A percentile compares a stretch with the other conserved stretches of the same genome.
Evolutionary conservation across 306 rosid species (phyloP).

Genomic region (Trifolium dubium): DNA sequence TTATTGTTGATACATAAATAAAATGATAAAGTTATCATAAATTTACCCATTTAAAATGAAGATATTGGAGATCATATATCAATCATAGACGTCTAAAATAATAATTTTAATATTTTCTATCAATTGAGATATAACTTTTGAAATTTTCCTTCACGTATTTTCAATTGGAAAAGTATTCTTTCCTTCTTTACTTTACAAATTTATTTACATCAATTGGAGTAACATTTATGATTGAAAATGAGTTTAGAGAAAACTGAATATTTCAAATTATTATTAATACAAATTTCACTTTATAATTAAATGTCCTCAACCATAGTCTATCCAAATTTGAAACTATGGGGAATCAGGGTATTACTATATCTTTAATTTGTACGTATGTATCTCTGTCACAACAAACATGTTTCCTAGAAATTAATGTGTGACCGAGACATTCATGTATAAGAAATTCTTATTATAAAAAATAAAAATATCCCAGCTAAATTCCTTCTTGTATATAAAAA

Average conservation of each 20-base stretch:
- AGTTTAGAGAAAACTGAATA: conserved; percentile 28
- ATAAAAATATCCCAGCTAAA: conserved; percentile 1
- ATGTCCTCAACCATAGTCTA: conserved; percentile 21
- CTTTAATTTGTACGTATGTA: neutral
- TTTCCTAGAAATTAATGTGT: conserved; percentile 12
- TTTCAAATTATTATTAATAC: conserved; percentile 11
- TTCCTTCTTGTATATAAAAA: neutral
- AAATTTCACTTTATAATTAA: conserved; percentile 1
- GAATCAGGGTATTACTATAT: conserved; percentile 9
- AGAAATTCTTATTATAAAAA: neutral
- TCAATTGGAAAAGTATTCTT: neutral
- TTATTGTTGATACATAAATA: too few relatives aligned
- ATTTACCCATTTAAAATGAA: too few relatives aligned
- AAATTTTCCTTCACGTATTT: neutral
- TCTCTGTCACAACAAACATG: conserved; percentile 11
- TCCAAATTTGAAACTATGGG: conserved; percentile 13
- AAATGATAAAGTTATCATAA: too few relatives aligned
- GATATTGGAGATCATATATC: too few relatives aligned
- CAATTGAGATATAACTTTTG: too few relatives aligned
- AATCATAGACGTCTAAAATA: too few relatives aligned
- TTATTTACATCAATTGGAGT: neutral
- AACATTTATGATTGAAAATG: neutral
- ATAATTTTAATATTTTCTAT: too few relatives aligned
- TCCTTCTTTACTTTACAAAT: neutral
- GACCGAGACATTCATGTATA: conserved; percentile 23